Evolutionary conservation across 2,329 filamentous ascomycete species (phyloP).

Genomic region (Emmonsia crescens): DNA sequence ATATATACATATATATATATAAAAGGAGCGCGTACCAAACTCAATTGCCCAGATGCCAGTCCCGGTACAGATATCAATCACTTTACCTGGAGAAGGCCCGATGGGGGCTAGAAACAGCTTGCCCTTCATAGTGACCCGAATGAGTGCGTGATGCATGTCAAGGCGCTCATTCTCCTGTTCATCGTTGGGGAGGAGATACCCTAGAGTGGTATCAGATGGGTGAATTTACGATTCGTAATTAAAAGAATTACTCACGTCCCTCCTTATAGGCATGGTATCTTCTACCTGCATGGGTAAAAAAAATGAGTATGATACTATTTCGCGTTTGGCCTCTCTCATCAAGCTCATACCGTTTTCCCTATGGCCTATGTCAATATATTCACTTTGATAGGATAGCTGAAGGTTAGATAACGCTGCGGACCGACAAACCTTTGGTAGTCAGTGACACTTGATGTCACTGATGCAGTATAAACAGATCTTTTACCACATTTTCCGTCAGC

Average conservation of each 20-base stretch:
- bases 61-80: conserved; percentile 14
- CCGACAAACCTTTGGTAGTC: conserved; percentile 11
- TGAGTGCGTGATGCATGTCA: conserved; percentile 14
- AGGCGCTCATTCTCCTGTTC: conserved; percentile 11
- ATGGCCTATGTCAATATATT: background rate
- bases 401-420: too few species aligned
- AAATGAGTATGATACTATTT: background rate
- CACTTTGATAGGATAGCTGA: background rate
- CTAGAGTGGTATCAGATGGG: background rate
- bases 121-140: conserved; percentile 7
- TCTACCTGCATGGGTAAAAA: background rate
- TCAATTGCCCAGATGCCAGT: conserved; percentile 22
- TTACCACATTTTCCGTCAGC: background rate
- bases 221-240: background rate
- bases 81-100: conserved; percentile 3
- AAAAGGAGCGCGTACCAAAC: conserved; percentile 7
- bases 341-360: background rate
- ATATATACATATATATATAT: background rate
- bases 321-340: background rate
- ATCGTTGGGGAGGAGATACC: conserved; percentile 12
- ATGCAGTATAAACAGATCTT: conserved; percentile 5
- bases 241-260: conserved; percentile 4
- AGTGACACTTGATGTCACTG: conserved; percentile 6
- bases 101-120: conserved; percentile 13
- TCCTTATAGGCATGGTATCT: conserved; percentile 6